Conservation (phyloP, 208 protist species). For the Crithidia thermophila region DNA sequence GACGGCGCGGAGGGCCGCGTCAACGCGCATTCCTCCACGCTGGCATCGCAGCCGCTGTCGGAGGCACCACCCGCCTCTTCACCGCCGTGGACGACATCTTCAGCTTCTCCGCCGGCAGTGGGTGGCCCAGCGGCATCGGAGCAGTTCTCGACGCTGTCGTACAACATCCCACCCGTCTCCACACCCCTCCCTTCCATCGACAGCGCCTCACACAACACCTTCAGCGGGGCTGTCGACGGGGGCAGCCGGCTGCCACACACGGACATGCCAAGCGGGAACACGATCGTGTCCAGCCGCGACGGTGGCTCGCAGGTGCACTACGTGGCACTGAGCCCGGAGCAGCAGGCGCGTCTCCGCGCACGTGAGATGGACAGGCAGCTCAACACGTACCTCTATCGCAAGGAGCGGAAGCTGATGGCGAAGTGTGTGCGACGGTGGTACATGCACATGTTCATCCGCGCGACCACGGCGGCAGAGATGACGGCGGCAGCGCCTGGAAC, state of each 20-base stretch:
- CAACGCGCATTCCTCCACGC: too few species aligned
- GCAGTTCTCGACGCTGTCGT: not conserved
- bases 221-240: too few species aligned
- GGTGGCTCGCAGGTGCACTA: slow-evolving; percentile 9
- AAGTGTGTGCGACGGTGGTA: slow-evolving; percentile 63
- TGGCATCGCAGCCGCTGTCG: too few species aligned
- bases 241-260: too few species aligned
- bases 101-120: not conserved
- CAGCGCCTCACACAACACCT: not conserved
- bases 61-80: not conserved
- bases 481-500: too few species aligned
- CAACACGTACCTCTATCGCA: slow-evolving; percentile 21
- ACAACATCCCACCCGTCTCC: slow-evolving; percentile 2
- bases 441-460: slow-evolving; percentile 51
- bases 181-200: slow-evolving; percentile 2
- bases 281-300: too few species aligned
- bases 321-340: slow-evolving; percentile 1
- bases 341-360: slow-evolving; percentile 24
- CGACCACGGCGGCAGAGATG: slow-evolving; percentile 9
- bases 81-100: not conserved
- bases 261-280: too few species aligned
- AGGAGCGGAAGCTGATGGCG: slow-evolving; percentile 34
- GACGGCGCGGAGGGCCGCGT: too few species aligned
- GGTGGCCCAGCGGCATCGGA: slow-evolving; percentile 1
- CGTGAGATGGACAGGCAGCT: slow-evolving; percentile 34